Percentiles rank a stretch among this genome's conserved stretches.
These are phyloP conservation scores for Haplosporangium sp. DNA, from an alignment of 371 early-diverging fungal species.

Conservation along the genomic window DNA sequence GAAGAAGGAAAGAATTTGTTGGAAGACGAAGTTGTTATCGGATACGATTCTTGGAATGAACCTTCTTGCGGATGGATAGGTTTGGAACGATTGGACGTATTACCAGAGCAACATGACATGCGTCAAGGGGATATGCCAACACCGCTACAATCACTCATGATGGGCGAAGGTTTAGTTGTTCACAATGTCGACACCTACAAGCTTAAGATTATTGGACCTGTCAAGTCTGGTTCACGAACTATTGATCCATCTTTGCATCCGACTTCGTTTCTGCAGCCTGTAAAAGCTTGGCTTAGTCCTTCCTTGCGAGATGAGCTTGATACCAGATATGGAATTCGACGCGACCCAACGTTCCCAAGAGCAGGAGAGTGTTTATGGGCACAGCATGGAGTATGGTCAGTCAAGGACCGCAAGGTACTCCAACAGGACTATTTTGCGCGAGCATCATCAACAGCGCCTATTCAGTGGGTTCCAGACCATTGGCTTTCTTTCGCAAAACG, in stretches of 20 bases:
- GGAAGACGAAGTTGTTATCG: slow-evolving; percentile 70
- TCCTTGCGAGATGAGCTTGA: slow-evolving; percentile 44
- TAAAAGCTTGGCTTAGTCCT: slow-evolving; percentile 62
- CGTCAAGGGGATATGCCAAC: slow-evolving; percentile 74
- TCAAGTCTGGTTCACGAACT: slow-evolving; percentile 54
- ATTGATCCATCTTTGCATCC: slow-evolving; percentile 62
- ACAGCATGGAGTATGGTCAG: slow-evolving; percentile 74
- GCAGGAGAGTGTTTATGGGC: slow-evolving; percentile 75
- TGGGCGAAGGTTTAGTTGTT: slow-evolving; percentile 69
- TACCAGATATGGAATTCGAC: slow-evolving; percentile 58
- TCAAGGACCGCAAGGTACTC: slow-evolving; percentile 42
- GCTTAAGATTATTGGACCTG: slow-evolving; percentile 65
- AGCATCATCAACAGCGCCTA: slow-evolving; percentile 36
- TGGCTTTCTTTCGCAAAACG: slow-evolving; percentile 68
- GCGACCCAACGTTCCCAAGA: slow-evolving; percentile 43
- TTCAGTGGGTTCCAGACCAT: slow-evolving; percentile 59
- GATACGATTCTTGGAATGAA: slow-evolving; percentile 83
- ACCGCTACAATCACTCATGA: slow-evolving; percentile 67
- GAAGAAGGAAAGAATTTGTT: slow-evolving; percentile 39
- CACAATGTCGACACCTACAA: slow-evolving; percentile 63
- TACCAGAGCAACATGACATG: slow-evolving; percentile 63
- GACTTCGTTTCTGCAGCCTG: slow-evolving; percentile 20
- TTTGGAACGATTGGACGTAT: slow-evolving; percentile 56
- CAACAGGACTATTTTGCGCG: slow-evolving; percentile 69
- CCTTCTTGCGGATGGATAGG: slow-evolving; percentile 76